Percentiles rank a stretch among this genome's conserved stretches.
These are phyloP conservation scores for Aechmea fasciata DNA, from an alignment of 176 grass and related monocot genomes.

Conservation along the genomic window DNA sequence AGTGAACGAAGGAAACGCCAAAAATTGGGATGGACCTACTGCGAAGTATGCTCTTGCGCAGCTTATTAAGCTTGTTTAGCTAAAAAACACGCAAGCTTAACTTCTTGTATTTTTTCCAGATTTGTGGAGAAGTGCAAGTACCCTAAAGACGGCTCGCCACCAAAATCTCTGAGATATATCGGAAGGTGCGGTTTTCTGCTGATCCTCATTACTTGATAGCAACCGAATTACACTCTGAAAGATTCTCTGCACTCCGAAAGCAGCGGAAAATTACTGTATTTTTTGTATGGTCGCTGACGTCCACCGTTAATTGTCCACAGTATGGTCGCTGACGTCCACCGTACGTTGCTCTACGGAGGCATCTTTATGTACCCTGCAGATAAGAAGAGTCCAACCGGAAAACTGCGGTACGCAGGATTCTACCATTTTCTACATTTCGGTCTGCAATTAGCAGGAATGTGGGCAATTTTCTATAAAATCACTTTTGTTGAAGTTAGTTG, in stretches of 20 bases:
- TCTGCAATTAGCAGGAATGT: background rate
- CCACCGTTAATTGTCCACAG: conserved; percentile 53
- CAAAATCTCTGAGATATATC: conserved; percentile 94
- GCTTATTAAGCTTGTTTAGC: background rate
- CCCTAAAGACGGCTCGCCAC: conserved; percentile 57
- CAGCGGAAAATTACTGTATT: background rate
- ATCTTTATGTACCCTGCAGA: conserved; percentile 96
- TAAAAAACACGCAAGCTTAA: conserved; percentile 11
- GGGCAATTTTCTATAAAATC: background rate
- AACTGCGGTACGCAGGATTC: conserved; percentile 52
- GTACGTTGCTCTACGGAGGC: conserved; percentile 87
- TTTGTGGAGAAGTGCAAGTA: conserved; percentile 95
- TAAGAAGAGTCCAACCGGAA: conserved; percentile 78
- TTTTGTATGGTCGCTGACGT: conserved; percentile 84
- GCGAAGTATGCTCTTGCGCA: conserved; percentile 45
- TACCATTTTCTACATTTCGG: background rate
- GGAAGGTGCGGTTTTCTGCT: conserved; percentile 45
- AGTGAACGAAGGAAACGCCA: conserved; percentile 92
- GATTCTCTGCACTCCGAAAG: background rate
- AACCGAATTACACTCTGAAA: background rate
- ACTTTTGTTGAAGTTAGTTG: background rate
- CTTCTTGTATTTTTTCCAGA: conserved; percentile 30
- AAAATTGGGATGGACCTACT: conserved; percentile 79
- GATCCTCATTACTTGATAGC: background rate
- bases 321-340: conserved; percentile 99